These are phyloP conservation scores for Cynanchum wilfordii DNA, from an alignment of 257 asterid species.

Conservation along the genomic window DNA sequence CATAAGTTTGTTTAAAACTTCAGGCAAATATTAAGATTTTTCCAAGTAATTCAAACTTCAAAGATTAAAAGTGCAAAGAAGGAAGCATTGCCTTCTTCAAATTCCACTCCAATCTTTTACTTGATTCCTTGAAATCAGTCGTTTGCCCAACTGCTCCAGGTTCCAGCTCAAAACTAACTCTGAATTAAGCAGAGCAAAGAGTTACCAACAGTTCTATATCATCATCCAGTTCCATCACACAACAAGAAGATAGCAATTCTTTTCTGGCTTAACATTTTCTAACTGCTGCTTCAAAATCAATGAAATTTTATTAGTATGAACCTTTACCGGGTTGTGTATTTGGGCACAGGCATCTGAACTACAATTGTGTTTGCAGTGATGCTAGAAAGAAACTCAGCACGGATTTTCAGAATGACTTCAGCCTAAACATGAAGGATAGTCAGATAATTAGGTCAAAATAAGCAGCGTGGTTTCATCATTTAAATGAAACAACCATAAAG, in stretches of 20 bases:
- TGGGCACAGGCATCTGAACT: constrained; percentile 93
- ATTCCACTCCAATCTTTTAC: constrained; percentile 81
- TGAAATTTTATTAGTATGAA: neutral
- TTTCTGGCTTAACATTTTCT: neutral
- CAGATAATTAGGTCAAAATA: neutral
- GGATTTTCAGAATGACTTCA: constrained; percentile 89
- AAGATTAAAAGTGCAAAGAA: constrained; percentile 16
- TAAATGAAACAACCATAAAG: neutral
- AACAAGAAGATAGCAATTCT: neutral
- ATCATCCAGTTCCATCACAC: neutral
- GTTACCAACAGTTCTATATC: neutral
- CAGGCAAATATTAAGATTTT: constrained; percentile 10
- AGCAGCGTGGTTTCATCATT: neutral
- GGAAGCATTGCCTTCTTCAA: constrained; percentile 68
- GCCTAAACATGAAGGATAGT: constrained; percentile 51
- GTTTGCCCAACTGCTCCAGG: constrained; percentile 82
- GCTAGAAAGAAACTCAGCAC: constrained; percentile 88
- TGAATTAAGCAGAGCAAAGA: constrained; percentile 23
- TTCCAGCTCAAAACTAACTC: constrained; percentile 92
- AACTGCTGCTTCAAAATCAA: neutral
- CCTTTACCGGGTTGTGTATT: constrained; percentile 78
- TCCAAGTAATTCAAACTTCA: constrained; percentile 6
- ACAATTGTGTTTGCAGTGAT: constrained; percentile 77
- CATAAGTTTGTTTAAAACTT: constrained; percentile 2
- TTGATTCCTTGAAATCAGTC: constrained; percentile 93